phyloP scores from a whole-genome alignment of 2,329 filamentous ascomycete genomes.

The Penicillium sp. region DNA sequence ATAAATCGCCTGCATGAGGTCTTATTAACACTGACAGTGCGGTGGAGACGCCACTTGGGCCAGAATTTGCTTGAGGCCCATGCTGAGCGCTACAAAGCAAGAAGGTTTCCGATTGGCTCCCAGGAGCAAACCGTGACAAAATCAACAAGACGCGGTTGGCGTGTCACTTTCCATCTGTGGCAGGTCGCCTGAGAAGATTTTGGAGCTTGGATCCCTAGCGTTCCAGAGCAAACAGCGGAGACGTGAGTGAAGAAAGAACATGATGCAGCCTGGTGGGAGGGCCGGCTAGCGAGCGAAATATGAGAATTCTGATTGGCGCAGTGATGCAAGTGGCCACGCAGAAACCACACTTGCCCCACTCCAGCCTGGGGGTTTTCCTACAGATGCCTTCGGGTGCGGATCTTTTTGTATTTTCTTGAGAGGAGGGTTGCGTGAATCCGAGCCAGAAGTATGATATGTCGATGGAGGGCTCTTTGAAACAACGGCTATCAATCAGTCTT shows the following conservation, averaged over 20 bases:
- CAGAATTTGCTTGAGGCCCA: constrained; percentile 2
- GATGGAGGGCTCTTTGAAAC: no score
- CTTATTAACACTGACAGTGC: not conserved
- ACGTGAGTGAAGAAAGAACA: not conserved
- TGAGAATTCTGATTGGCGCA: constrained; percentile 3
- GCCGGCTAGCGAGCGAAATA: not conserved
- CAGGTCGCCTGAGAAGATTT: constrained; percentile 22
- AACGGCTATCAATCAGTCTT: not conserved
- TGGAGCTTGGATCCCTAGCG: constrained; percentile 12
- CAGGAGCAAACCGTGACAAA: constrained; percentile 2
- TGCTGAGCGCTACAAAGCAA: not conserved
- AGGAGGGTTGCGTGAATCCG: not conserved
- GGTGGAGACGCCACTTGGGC: constrained; percentile 16
- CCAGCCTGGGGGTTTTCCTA: not conserved
- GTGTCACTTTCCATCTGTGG: constrained; percentile 25
- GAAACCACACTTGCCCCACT: not conserved
- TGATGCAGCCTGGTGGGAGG: not conserved
- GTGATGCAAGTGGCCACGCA: not conserved
- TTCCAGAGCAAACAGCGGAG: constrained; percentile 4
- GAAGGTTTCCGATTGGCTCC: constrained; percentile 5
- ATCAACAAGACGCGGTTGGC: constrained; percentile 12
- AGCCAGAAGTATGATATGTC: not conserved
- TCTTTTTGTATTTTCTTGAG: not conserved
- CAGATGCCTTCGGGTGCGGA: not conserved
- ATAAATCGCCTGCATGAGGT: constrained; percentile 5